These are phyloP conservation scores for Candida berthetii DNA, from an alignment of 805 yeast genomes.

Conservation along the genomic window DNA sequence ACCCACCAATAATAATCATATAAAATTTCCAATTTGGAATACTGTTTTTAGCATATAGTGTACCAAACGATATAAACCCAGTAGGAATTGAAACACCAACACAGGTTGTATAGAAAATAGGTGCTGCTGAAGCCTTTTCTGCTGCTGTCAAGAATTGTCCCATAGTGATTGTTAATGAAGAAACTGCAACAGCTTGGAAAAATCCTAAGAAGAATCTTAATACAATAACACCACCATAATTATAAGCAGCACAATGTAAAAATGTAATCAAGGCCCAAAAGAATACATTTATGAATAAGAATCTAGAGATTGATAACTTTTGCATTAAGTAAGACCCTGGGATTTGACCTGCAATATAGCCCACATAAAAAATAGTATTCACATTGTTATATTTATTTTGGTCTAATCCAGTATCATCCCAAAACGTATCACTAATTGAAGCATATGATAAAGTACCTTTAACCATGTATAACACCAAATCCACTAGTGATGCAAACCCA, in stretches of 20 bases:
- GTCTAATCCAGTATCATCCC: slow-evolving; percentile 20
- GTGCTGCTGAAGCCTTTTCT: slow-evolving; percentile 27
- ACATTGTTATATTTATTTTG: slow-evolving; percentile 21
- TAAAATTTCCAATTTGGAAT: slow-evolving; percentile 50
- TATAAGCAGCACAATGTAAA: neutral
- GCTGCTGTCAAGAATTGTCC: slow-evolving; percentile 19
- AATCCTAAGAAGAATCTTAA: slow-evolving; percentile 8
- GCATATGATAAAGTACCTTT: slow-evolving; percentile 38
- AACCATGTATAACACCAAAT: slow-evolving; percentile 34
- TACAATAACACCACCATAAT: neutral
- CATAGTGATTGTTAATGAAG: slow-evolving; percentile 23
- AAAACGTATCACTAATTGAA: slow-evolving; percentile 35
- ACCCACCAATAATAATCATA: slow-evolving; percentile 49
- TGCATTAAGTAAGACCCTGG: slow-evolving; percentile 26
- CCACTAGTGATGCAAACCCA: slow-evolving; percentile 27
- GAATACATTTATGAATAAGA: slow-evolving; percentile 19
- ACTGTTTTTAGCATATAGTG: slow-evolving; percentile 16
- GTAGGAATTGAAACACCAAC: slow-evolving; percentile 23
- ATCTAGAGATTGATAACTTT: slow-evolving; percentile 20
- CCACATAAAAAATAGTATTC: slow-evolving; percentile 31
- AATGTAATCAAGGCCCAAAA: slow-evolving; percentile 28
- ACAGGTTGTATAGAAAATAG: slow-evolving; percentile 26
- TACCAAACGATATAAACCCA: slow-evolving; percentile 22
- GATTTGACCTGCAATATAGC: slow-evolving; percentile 30
- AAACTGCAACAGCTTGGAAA: slow-evolving; percentile 18